Evolutionary conservation across 2,329 filamentous ascomycete genomes (phyloP).

Genomic region (Beauveria australis): DNA sequence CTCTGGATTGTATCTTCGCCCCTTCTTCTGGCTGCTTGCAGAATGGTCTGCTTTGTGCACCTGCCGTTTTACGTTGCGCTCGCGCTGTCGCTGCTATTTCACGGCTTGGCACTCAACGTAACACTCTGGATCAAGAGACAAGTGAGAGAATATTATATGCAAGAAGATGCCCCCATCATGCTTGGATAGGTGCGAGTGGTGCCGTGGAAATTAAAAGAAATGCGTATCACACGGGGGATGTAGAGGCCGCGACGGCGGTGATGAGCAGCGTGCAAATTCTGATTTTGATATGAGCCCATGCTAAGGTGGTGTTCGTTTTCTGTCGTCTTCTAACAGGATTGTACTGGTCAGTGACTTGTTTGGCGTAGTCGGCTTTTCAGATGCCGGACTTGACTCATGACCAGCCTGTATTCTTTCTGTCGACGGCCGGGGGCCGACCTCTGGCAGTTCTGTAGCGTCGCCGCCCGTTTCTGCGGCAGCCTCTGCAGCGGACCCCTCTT

Average conservation of each 20-base stretch:
- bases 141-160: background rate
- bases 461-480: background rate
- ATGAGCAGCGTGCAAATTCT: background rate
- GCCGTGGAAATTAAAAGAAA: background rate
- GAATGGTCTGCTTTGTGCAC: background rate
- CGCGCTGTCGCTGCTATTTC: background rate
- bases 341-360: background rate
- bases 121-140: conserved; percentile 1
- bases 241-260: background rate
- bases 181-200: background rate
- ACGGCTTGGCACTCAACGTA: background rate
- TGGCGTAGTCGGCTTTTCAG: background rate
- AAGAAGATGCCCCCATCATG: background rate
- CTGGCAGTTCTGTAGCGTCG: background rate
- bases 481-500: background rate
- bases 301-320: background rate
- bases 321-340: background rate
- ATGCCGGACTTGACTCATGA: background rate
- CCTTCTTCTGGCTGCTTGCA: background rate
- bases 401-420: background rate
- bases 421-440: background rate
- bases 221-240: background rate
- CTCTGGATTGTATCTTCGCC: background rate
- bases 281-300: background rate
- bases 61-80: conserved; percentile 1